These are phyloP conservation scores for Talaromyces sp. DNA, from an alignment of 2,329 filamentous ascomycete genomes.

Conservation along the genomic window DNA sequence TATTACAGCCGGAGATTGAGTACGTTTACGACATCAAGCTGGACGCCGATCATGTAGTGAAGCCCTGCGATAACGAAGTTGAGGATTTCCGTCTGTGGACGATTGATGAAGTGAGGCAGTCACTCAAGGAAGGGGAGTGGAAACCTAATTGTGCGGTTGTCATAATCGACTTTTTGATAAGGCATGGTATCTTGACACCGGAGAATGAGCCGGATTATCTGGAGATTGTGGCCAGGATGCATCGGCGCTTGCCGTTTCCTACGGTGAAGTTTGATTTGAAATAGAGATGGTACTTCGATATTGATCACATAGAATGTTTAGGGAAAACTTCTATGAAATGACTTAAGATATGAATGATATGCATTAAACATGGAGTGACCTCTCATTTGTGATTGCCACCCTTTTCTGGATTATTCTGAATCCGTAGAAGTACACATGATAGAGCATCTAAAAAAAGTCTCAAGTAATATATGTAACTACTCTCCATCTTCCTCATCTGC, in stretches of 20 bases:
- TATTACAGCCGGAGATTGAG: slow-evolving; percentile 87
- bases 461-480: too few species aligned
- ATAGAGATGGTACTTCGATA: slow-evolving; percentile 26
- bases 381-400: too few species aligned
- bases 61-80: slow-evolving; percentile 84
- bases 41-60: slow-evolving; percentile 64
- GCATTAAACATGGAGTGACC: not conserved
- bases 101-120: slow-evolving; percentile 70
- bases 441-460: too few species aligned
- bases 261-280: slow-evolving; percentile 46
- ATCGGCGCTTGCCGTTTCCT: slow-evolving; percentile 78
- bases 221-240: slow-evolving; percentile 72
- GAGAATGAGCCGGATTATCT: slow-evolving; percentile 77
- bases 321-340: not conserved
- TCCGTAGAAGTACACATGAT: too few species aligned
- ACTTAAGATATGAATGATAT: not conserved
- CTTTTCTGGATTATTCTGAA: too few species aligned
- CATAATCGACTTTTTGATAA: slow-evolving; percentile 83
- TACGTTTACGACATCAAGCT: slow-evolving; percentile 89
- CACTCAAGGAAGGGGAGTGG: slow-evolving; percentile 71
- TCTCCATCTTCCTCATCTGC: too few species aligned
- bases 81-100: slow-evolving; percentile 77
- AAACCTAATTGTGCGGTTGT: slow-evolving; percentile 91
- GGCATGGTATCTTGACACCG: slow-evolving; percentile 74
- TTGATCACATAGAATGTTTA: slow-evolving; percentile 18